Conservation (phyloP, 116 monocot species). For the Zostera marina region DNA sequence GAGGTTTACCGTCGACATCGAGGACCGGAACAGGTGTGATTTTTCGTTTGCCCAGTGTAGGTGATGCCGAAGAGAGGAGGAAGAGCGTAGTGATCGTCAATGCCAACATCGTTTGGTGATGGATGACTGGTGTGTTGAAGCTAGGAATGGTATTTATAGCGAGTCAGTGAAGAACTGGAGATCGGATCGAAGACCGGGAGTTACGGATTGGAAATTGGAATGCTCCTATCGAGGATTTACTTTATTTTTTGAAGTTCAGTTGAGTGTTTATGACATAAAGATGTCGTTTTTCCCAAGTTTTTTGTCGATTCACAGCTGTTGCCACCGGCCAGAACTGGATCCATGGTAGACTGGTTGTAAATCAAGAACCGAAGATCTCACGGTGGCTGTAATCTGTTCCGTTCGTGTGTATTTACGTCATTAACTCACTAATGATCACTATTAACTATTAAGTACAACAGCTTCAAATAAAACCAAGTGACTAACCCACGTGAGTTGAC, state of each 20-base stretch:
- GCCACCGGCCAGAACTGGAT: neutral
- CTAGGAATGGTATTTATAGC: neutral
- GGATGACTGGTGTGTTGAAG: too few species aligned
- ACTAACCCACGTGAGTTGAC: too few species aligned
- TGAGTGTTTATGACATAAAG: neutral
- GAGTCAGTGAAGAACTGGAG: neutral
- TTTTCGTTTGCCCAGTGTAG: neutral
- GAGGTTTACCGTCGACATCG: slow-evolving; percentile 13
- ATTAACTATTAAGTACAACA: too few species aligned
- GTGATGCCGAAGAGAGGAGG: neutral
- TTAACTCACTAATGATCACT: too few species aligned
- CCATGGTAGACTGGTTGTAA: too few species aligned
- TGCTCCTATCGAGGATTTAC: neutral
- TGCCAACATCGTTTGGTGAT: neutral
- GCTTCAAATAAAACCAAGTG: too few species aligned
- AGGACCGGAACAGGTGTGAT: neutral
- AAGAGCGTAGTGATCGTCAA: slow-evolving; percentile 1
- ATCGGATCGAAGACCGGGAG: neutral
- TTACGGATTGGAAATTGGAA: neutral
- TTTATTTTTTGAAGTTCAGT: neutral
- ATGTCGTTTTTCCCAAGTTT: slow-evolving; percentile 3
- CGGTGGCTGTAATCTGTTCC: neutral
- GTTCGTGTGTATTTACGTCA: too few species aligned
- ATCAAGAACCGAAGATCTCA: neutral
- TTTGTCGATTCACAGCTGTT: neutral